phyloP scores from a whole-genome alignment of 116 monocot species.

The Papilionanthe hybrid region DNA sequence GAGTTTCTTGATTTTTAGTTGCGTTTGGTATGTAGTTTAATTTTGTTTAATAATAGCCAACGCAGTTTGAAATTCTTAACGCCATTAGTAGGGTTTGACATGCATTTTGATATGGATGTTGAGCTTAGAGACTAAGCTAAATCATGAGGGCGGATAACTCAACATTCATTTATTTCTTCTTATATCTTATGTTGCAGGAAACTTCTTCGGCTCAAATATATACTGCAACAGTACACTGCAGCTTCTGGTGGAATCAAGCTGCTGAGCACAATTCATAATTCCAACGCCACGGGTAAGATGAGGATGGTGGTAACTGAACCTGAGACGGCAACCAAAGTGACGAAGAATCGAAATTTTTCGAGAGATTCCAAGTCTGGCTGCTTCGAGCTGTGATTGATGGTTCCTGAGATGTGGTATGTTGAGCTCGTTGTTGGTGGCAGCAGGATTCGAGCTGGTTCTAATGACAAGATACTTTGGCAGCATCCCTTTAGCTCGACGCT shows the following conservation, averaged over 20 bases:
- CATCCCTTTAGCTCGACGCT: slow-evolving; percentile 10
- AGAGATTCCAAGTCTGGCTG: slow-evolving; percentile 32
- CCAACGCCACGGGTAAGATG: slow-evolving; percentile 56
- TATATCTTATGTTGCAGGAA: slow-evolving; percentile 23
- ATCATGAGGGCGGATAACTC: too few relatives aligned
- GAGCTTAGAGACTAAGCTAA: too few relatives aligned
- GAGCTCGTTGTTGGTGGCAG: slow-evolving; percentile 67
- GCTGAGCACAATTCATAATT: slow-evolving; percentile 37
- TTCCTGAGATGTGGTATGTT: slow-evolving; percentile 74
- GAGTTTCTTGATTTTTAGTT: too few relatives aligned
- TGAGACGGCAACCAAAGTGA: slow-evolving; percentile 31
- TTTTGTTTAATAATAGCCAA: too few relatives aligned
- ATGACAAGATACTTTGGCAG: background rate
- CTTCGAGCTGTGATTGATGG: slow-evolving; percentile 85
- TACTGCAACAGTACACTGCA: slow-evolving; percentile 65
- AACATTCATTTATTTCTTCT: too few relatives aligned
- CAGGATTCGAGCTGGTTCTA: slow-evolving; percentile 65
- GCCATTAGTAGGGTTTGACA: too few relatives aligned
- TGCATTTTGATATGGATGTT: too few relatives aligned
- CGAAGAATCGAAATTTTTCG: slow-evolving; percentile 30
- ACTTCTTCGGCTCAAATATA: slow-evolving; percentile 72
- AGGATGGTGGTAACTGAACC: slow-evolving; percentile 65
- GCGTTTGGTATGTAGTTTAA: too few relatives aligned
- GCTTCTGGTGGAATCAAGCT: slow-evolving; percentile 57
- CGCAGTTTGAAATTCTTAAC: too few relatives aligned